Conservation (phyloP, 1,284 basidiomycete species). For the Meripilus lineatus region DNA sequence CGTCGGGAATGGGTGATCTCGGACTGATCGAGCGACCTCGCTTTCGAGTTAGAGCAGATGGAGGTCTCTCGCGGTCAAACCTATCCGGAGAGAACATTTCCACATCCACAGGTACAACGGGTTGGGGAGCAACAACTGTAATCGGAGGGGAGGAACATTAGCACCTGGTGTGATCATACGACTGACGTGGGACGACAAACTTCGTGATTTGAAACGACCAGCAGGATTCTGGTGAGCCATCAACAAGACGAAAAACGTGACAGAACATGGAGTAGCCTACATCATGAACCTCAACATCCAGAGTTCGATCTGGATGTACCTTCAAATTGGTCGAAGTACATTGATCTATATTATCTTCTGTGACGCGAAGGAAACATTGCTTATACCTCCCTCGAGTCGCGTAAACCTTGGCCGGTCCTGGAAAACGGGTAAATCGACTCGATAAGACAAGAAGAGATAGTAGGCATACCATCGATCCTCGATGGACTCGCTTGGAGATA, state of each 20-base stretch:
- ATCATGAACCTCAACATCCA: constrained; percentile 31
- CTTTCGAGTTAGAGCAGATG: constrained; percentile 2
- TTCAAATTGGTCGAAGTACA: constrained; percentile 29
- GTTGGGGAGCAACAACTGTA: background rate
- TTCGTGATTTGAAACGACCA: background rate
- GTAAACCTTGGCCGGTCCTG: constrained; percentile 67
- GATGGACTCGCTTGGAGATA: constrained; percentile 57
- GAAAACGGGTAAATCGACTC: background rate
- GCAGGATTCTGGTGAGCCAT: constrained; percentile 3
- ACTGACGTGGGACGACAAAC: background rate
- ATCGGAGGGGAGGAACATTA: background rate
- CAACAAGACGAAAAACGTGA: constrained; percentile 1
- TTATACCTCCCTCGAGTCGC: constrained; percentile 64
- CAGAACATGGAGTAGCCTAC: constrained; percentile 10
- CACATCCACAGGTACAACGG: background rate
- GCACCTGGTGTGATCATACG: background rate
- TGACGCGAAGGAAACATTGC: constrained; percentile 63
- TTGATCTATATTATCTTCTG: constrained; percentile 33
- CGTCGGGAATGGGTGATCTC: background rate
- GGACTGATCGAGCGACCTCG: constrained; percentile 2
- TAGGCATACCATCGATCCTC: constrained; percentile 59
- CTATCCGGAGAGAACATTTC: background rate
- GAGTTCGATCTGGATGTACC: constrained; percentile 25
- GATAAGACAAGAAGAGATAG: background rate
- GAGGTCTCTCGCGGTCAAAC: background rate